These are phyloP conservation scores for Agrostemma githago DNA, from an alignment of 148 eudicot species.

Conservation along the genomic window DNA sequence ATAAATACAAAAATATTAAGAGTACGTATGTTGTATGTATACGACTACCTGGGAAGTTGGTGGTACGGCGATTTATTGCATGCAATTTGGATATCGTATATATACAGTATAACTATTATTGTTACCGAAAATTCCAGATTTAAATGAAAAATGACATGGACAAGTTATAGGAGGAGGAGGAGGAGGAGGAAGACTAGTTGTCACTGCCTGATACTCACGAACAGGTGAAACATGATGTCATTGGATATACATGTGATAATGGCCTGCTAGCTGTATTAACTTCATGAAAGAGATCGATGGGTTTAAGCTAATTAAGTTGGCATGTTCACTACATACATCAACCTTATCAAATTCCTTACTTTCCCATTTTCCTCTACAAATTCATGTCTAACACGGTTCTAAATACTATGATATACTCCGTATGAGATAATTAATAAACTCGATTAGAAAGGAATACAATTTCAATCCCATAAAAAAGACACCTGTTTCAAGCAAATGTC, in stretches of 20 bases:
- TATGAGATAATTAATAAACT: too few relatives aligned
- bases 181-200: slow-evolving; percentile 5
- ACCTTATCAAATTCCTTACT: background rate
- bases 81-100: background rate
- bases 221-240: slow-evolving; percentile 12
- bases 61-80: background rate
- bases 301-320: background rate
- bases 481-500: too few relatives aligned
- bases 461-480: too few relatives aligned
- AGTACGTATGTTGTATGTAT: too few relatives aligned
- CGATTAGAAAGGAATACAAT: too few relatives aligned
- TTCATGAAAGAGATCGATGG: slow-evolving; percentile 15
- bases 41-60: background rate
- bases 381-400: background rate
- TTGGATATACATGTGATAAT: slow-evolving; percentile 9
- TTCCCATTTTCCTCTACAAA: background rate
- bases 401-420: too few relatives aligned
- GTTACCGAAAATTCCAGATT: background rate
- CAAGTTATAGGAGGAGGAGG: slow-evolving; percentile 3
- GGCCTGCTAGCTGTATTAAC: slow-evolving; percentile 19
- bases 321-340: background rate
- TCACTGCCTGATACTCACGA: slow-evolving; percentile 5
- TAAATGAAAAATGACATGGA: background rate
- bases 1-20: background rate
- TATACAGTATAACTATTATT: too few relatives aligned